Conservation (phyloP, 805 yeast genomes). For the Yamadazyma sp. region DNA sequence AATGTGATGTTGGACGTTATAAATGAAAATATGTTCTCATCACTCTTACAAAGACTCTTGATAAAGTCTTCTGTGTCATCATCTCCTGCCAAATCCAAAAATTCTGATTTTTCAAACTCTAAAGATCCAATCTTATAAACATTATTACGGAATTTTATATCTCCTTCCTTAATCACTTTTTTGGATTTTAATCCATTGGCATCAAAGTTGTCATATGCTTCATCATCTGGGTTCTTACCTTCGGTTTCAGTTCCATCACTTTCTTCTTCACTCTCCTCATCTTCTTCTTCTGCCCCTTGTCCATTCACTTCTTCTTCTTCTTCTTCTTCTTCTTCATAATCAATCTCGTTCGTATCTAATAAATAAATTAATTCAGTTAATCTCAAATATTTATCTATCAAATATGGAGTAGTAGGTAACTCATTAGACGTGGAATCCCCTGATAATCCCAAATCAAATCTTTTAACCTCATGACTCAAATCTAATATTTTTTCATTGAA, state of each 20-base stretch:
- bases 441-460: constrained; percentile 58
- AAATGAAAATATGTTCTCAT: constrained; percentile 35
- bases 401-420: constrained; percentile 64
- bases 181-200: background rate
- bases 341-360: constrained; percentile 24
- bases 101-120: constrained; percentile 52
- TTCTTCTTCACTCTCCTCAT: constrained; percentile 4
- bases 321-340: constrained; percentile 4
- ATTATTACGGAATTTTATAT: constrained; percentile 22
- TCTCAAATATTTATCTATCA: constrained; percentile 63
- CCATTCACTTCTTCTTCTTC: constrained; percentile 4
- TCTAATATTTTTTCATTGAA: constrained; percentile 57
- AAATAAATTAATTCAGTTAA: constrained; percentile 56
- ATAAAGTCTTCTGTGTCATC: constrained; percentile 59
- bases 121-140: constrained; percentile 45
- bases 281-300: constrained; percentile 6
- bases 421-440: constrained; percentile 49
- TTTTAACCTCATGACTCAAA: constrained; percentile 52
- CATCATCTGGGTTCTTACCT: constrained; percentile 1
- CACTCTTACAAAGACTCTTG: constrained; percentile 32
- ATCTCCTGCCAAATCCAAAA: constrained; percentile 34
- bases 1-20: constrained; percentile 41
- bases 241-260: constrained; percentile 1
- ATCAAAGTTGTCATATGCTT: constrained; percentile 5
- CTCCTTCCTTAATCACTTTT: constrained; percentile 15